Percentiles rank a stretch among this genome's conserved stretches.
phyloP scores from a whole-genome alignment of 1,284 basidiomycete genomes.

The Clitocybe nebularis region DNA sequence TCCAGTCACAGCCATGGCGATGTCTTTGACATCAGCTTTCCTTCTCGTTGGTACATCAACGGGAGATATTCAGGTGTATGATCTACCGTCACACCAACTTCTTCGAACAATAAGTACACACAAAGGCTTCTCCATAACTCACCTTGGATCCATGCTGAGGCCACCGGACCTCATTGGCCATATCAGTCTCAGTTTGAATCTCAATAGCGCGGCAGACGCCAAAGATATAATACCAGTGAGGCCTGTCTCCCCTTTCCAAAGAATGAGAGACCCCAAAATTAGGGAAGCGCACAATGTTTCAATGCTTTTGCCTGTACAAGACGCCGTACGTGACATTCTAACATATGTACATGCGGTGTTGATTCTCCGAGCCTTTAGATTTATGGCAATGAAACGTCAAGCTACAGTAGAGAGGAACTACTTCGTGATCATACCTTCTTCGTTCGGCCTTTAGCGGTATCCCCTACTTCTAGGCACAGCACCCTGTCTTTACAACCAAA shows the following conservation, averaged over 20 bases:
- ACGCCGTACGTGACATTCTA: conserved; percentile 35
- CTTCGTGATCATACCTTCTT: conserved; percentile 61
- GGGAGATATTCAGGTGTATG: conserved; percentile 80
- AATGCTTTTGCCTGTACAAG: conserved; percentile 51
- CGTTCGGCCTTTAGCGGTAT: conserved; percentile 34
- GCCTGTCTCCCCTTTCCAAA: conserved; percentile 65
- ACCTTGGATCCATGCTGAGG: conserved; percentile 72
- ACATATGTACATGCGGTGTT: too few species aligned
- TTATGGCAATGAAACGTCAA: conserved; percentile 25
- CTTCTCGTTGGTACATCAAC: conserved; percentile 72
- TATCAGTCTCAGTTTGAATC: conserved; percentile 49
- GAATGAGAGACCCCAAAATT: conserved; percentile 61
- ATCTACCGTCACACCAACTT: conserved; percentile 87
- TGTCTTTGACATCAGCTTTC: conserved; percentile 72
- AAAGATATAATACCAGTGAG: conserved; percentile 63
- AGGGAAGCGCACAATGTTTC: conserved; percentile 66
- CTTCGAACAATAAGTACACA: conserved; percentile 74
- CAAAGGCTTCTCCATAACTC: conserved; percentile 72
- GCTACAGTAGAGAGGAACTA: conserved; percentile 50
- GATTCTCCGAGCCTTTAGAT: conserved; percentile 19
- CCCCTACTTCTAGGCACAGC: conserved; percentile 25
- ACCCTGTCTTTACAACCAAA: conserved; percentile 45
- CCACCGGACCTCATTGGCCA: conserved; percentile 83
- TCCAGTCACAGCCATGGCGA: conserved; percentile 65
- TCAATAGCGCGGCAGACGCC: conserved; percentile 39